phyloP scores from a whole-genome alignment of 1,284 basidiomycete species.

The Ustilago shanxiensis region DNA sequence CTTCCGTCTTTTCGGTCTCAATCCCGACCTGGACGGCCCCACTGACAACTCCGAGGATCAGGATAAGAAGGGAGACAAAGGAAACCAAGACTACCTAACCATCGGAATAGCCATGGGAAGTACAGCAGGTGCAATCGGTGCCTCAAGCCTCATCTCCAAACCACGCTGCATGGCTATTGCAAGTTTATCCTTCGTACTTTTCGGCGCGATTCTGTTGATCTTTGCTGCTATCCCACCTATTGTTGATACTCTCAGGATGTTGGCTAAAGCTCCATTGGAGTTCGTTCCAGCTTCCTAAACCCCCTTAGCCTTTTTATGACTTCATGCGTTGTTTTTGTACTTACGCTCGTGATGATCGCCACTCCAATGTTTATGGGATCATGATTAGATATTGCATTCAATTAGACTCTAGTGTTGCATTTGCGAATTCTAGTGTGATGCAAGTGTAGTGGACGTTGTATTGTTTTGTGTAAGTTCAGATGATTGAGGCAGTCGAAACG shows the following conservation, averaged over 20 bases:
- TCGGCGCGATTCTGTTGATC: constrained; percentile 59
- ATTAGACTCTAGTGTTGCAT: constrained; percentile 1
- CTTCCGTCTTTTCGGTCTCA: constrained; percentile 48
- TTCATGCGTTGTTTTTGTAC: too few relatives aligned
- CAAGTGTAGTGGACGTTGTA: too few relatives aligned
- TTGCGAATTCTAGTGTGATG: too few relatives aligned
- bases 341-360: neutral
- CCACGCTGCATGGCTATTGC: constrained; percentile 63
- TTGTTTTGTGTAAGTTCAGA: too few relatives aligned
- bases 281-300: constrained; percentile 15
- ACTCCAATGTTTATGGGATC: neutral
- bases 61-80: neutral
- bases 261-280: constrained; percentile 21
- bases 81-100: constrained; percentile 41
- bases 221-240: constrained; percentile 56
- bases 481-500: too few relatives aligned
- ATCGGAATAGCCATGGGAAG: constrained; percentile 61
- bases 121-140: constrained; percentile 63
- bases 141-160: constrained; percentile 48
- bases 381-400: neutral
- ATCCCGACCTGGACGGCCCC: constrained; percentile 22
- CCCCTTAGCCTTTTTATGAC: neutral
- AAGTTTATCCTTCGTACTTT: constrained; percentile 53
- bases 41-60: neutral
- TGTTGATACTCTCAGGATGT: constrained; percentile 31